Base-by-base conservation (phyloP, 1,139 yeast species). In the Kodamaea sp. region DNA sequence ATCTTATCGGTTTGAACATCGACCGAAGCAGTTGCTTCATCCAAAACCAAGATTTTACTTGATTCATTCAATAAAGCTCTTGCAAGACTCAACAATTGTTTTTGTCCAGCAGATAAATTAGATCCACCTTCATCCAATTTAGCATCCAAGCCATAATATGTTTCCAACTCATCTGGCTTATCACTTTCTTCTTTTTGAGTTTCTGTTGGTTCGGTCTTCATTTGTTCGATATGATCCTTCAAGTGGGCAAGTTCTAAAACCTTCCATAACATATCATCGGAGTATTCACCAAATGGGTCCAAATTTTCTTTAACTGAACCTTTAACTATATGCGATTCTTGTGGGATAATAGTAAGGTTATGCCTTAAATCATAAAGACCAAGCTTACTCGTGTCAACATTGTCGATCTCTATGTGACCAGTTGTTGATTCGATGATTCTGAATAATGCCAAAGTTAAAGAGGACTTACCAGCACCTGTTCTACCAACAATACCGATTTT, bases 391-490 rank as follows among this genome's bases (percentile, higher is more conserved):
- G 62, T 60, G 37, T 60, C 48, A 7, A 60, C 38, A 2, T 48
- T 54, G 38, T 61, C 66, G 25, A 61, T 60, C 27, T 52, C 57
- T 33, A 61, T 58, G 39, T 54, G 54, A 10, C 65, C 65, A 3
- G 45, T 31, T 3, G 57, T 53, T 8, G 64, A 53, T 43, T 61
- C 65, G 20, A 61, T 55, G 29, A 61, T 58, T 37, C 65, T 50
- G 52, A 61, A 61, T 22, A 61, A 49, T 0, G 65, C 63, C 40
- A 60, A 52, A 0, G 64, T 57, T 32, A 61, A 52, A 2, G 65
- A 56, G 6, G 63, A 58, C 43, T 61, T 61, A 23, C 65, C 65
- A 1, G 65, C 65, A 12, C 65, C 65, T 4, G 65, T 61, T 40
- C 65, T 48, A 4, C 65, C 65, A 27, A 61, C 65, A 35, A 61